Evolutionary conservation across 176 grass and related monocot genomes (phyloP).

Genomic region (Rhynchospora pubera): DNA sequence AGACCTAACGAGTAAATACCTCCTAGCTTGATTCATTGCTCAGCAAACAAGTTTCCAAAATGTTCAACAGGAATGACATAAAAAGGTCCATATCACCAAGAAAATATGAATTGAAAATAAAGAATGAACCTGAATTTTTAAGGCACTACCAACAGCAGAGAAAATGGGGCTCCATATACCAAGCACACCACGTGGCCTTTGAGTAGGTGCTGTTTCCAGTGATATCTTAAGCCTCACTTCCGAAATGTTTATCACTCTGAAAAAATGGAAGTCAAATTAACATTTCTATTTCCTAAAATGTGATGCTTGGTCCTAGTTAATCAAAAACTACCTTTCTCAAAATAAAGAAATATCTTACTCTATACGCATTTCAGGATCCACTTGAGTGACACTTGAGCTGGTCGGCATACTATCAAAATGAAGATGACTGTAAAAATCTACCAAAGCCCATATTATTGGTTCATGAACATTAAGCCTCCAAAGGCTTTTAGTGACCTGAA

Average conservation of each 20-base stretch:
- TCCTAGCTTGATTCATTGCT: neutral
- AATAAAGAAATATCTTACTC: constrained; percentile 57
- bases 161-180: constrained; percentile 91
- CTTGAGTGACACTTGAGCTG: constrained; percentile 61
- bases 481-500: constrained; percentile 68
- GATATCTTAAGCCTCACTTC: constrained; percentile 93
- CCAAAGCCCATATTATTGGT: constrained; percentile 93
- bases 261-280: constrained; percentile 30
- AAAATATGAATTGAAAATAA: constrained; percentile 1
- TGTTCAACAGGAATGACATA: neutral
- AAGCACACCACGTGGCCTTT: constrained; percentile 83
- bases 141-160: constrained; percentile 93
- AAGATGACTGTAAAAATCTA: constrained; percentile 86
- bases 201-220: constrained; percentile 86
- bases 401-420: constrained; percentile 43
- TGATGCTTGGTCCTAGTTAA: neutral
- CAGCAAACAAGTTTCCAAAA: neutral
- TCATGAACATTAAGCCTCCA: constrained; percentile 98
- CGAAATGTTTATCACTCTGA: constrained; percentile 88
- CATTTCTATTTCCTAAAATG: neutral
- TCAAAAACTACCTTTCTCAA: neutral
- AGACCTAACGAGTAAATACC: neutral
- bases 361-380: constrained; percentile 90
- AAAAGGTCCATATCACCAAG: neutral
- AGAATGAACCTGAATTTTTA: constrained; percentile 90